Evolutionary conservation across 768 basidiomycete genomes (phyloP).

Genomic region (Pseudohyphozyma bogoriensis): DNA sequence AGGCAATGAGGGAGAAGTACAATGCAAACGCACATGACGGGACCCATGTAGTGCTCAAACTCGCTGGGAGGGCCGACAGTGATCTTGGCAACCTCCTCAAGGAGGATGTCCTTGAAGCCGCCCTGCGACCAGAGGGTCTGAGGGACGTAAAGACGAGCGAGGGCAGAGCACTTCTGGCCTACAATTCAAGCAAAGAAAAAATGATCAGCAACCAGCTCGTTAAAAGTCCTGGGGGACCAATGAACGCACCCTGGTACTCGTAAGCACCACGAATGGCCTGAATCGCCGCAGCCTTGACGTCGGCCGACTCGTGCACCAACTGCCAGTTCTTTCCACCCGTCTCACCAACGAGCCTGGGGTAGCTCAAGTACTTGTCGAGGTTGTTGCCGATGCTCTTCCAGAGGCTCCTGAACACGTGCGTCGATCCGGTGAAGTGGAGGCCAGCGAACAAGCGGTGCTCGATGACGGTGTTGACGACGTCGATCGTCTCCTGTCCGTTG

Average conservation of each 20-base stretch:
- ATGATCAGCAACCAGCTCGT: background rate
- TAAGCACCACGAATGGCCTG: slow-evolving; percentile 82
- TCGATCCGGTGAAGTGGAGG: slow-evolving; percentile 94
- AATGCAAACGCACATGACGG: slow-evolving; percentile 63
- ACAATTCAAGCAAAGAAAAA: background rate
- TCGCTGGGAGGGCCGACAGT: slow-evolving; percentile 67
- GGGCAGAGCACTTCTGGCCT: slow-evolving; percentile 95
- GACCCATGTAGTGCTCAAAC: slow-evolving; percentile 82
- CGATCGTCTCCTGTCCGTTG: slow-evolving; percentile 48
- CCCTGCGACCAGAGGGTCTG: slow-evolving; percentile 58
- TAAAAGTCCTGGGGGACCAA: background rate
- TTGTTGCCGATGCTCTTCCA: slow-evolving; percentile 93
- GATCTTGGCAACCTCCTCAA: slow-evolving; percentile 69
- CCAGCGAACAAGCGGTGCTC: slow-evolving; percentile 68
- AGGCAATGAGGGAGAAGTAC: background rate
- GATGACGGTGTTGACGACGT: slow-evolving; percentile 47
- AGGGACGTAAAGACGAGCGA: slow-evolving; percentile 86
- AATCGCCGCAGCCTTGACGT: slow-evolving; percentile 76
- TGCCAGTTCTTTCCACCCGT: slow-evolving; percentile 99
- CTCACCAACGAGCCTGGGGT: slow-evolving; percentile 94
- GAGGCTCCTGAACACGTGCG: slow-evolving; percentile 82
- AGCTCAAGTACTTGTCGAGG: slow-evolving; percentile 72
- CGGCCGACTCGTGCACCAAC: slow-evolving; percentile 75
- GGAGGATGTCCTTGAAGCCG: slow-evolving; percentile 63
- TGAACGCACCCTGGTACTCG: slow-evolving; percentile 76